These are phyloP conservation scores for Paramecium sonneborni DNA, from an alignment of 73 alveolate genomes.

Conservation along the genomic window DNA sequence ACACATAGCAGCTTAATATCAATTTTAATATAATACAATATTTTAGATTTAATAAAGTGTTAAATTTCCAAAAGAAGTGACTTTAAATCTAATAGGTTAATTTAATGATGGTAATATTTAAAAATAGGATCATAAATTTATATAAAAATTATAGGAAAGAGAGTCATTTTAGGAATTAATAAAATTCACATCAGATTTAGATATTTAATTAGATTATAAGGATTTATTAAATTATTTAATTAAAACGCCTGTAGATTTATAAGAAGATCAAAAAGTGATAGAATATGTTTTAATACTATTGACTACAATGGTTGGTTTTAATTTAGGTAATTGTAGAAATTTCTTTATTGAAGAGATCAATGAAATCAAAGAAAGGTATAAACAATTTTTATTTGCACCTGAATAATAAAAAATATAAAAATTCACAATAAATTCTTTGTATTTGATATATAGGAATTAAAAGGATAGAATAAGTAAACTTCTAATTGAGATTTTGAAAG, in stretches of 20 bases:
- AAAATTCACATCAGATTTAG: background rate
- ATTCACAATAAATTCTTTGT: background rate
- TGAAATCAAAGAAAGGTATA: background rate
- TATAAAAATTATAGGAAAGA: background rate
- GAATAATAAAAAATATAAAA: background rate
- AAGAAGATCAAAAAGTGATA: background rate
- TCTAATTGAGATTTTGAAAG: background rate
- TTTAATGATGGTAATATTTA: background rate
- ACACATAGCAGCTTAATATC: slow-evolving; percentile 60
- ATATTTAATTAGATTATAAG: background rate
- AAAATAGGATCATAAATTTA: background rate
- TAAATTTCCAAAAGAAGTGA: background rate
- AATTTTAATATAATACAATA: slow-evolving; percentile 29
- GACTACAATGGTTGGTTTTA: background rate
- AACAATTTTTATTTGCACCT: background rate
- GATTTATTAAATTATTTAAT: background rate
- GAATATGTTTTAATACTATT: background rate
- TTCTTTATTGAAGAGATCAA: background rate
- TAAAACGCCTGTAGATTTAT: background rate
- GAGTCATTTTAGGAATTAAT: background rate
- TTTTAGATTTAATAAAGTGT: slow-evolving; percentile 61
- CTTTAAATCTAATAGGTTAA: background rate
- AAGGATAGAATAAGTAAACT: background rate
- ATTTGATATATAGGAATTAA: background rate
- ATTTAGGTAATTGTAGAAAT: background rate